Evolutionary conservation across 768 basidiomycete genomes (phyloP).

Genomic region (Pisolithus sp.): DNA sequence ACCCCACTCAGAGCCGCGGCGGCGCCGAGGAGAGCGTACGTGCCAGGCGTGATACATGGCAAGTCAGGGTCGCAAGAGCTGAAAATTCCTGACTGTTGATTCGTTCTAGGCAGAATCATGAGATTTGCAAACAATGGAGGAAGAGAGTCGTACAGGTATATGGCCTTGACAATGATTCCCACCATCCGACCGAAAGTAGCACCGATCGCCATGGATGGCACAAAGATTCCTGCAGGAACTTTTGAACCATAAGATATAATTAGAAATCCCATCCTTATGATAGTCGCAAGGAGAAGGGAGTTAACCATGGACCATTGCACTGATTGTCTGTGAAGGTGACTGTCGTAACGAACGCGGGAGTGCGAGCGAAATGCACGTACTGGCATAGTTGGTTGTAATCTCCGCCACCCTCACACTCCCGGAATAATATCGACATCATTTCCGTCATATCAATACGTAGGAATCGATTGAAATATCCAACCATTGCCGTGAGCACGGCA

Average conservation of each 20-base stretch:
- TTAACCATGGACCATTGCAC: conserved; percentile 95
- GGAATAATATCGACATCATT: conserved; percentile 89
- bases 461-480: conserved; percentile 93
- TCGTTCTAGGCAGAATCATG: conserved; percentile 45
- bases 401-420: conserved; percentile 90
- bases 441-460: conserved; percentile 97
- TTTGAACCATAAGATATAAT: conserved; percentile 93
- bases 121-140: neutral
- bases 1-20: conserved; percentile 94
- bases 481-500: conserved; percentile 82
- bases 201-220: conserved; percentile 98
- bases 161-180: conserved; percentile 91
- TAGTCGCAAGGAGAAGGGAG: conserved; percentile 84
- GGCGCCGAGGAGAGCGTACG: conserved; percentile 95
- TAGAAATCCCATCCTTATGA: conserved; percentile 81
- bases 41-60: conserved; percentile 97
- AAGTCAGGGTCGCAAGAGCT: conserved; percentile 85
- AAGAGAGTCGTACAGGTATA: conserved; percentile 55
- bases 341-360: conserved; percentile 4
- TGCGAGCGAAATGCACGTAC: conserved; percentile 43
- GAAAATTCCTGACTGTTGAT: conserved; percentile 82
- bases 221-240: conserved; percentile 96
- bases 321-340: conserved; percentile 50
- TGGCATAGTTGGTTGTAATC: conserved; percentile 94
- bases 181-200: conserved; percentile 97